These are phyloP conservation scores for Hypholoma fasciculare DNA, from an alignment of 768 basidiomycete genomes.

Conservation along the genomic window DNA sequence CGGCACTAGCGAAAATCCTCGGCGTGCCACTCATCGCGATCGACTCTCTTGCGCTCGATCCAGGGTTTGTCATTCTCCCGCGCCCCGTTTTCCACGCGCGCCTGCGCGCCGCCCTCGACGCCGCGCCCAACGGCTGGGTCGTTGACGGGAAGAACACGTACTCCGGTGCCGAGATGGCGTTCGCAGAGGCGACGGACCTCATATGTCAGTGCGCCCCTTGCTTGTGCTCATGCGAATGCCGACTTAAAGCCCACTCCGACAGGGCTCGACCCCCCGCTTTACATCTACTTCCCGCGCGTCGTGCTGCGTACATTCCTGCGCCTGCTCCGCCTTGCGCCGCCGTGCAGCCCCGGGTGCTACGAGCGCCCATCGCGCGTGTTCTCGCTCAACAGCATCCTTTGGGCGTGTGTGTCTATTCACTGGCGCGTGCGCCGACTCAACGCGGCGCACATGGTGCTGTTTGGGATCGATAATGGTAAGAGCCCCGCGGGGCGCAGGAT, in stretches of 20 bases:
- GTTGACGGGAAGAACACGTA: conserved; percentile 48
- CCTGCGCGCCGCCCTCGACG: conserved; percentile 27
- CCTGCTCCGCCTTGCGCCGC: conserved; percentile 28
- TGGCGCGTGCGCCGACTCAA: conserved; percentile 23
- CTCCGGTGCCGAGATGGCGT: conserved; percentile 30
- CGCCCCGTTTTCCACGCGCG: conserved; percentile 29
- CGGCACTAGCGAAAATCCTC: conserved; percentile 20
- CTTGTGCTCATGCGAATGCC: background rate
- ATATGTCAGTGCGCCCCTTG: conserved; percentile 41
- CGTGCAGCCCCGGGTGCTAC: conserved; percentile 51
- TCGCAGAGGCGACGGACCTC: conserved; percentile 45
- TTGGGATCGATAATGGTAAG: conserved; percentile 33
- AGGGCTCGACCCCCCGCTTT: conserved; percentile 73
- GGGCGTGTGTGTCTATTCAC: conserved; percentile 50
- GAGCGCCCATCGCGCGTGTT: conserved; percentile 42
- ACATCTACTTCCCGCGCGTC: conserved; percentile 61
- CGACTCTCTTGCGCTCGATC: conserved; percentile 49
- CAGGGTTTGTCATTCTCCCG: conserved; percentile 42
- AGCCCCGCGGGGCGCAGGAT: conserved; percentile 33
- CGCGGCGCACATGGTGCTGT: conserved; percentile 25
- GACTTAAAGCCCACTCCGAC: background rate
- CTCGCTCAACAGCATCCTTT: conserved; percentile 50
- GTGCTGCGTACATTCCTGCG: conserved; percentile 53
- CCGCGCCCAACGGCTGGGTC: conserved; percentile 46
- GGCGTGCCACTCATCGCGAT: conserved; percentile 46